Base-by-base conservation (phyloP, 2,329 filamentous ascomycete genomes). In the Venturia asperata region DNA sequence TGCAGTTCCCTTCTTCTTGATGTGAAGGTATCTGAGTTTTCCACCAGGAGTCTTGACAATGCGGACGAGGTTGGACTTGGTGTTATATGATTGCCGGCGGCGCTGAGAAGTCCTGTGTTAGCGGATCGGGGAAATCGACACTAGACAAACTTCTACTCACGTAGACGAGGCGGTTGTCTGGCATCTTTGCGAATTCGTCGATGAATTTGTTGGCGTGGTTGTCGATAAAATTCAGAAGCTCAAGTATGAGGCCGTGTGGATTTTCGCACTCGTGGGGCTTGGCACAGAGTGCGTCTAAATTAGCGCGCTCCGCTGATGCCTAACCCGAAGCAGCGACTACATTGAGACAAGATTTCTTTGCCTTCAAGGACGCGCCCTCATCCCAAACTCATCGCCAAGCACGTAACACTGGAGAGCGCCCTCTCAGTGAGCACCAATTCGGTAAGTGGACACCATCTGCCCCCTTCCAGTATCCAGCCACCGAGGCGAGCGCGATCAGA, bases 1-100 rank as follows among this genome's bases (percentile, higher is more conserved):
- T 71, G 92, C 90, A 79, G 92, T 96, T 75, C 92, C 94, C 80
- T 88, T 90, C 91, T 99, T 99, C 90, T 97, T 97, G 85, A 97
- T 92, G 89, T 99, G 93, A 75, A 97, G 90, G 79, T 96, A 88
- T 80, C 94, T 88, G 77, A 96, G 88, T 80, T 93, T 87, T 80
- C 94, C 94, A 80, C 94, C 95, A 73, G 95, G 94, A 73, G 94
- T 99, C 87, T 94, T 94, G 82, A 96, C 81, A 77, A 95, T 85
- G 79, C 94, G 90, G 80, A 94, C 93, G 82, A 92, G 91, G 90
- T 99, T 97, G 80, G 91, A 96, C 79, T 85, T 85, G 80, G 93
- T 97, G 88, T 97, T 97, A 90, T 97, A 99, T 79, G 64, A 45
- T 37, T 64, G 37, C 62, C 64, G 64, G 19, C 64, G 41, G 41